Conservation (phyloP, 192 early-diverging fungal species). For the Coemansia sp. region DNA sequence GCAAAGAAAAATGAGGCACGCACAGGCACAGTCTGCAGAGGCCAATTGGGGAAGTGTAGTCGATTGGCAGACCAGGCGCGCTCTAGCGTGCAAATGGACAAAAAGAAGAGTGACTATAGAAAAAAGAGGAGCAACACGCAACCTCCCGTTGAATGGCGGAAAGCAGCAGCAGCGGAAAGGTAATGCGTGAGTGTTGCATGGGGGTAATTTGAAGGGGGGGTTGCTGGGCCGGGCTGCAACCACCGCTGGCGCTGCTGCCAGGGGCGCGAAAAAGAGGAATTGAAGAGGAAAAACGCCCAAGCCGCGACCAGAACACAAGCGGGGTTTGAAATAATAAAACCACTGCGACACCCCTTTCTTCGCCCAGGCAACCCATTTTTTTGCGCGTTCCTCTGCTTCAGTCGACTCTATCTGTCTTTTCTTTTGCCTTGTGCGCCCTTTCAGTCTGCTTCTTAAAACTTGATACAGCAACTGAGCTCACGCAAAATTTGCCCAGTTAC, state of each 20-base stretch:
- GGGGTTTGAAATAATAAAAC: constrained; percentile 24
- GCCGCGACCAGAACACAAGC: constrained; percentile 10
- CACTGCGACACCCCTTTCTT: not conserved
- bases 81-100: not conserved
- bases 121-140: constrained; percentile 1
- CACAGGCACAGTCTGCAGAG: not conserved
- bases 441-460: not conserved
- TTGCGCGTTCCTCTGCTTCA: not conserved
- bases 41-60: not conserved
- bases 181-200: constrained; percentile 5
- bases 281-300: constrained; percentile 1
- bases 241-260: not conserved
- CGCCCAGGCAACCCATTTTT: not conserved
- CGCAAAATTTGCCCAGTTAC: not conserved
- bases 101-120: not conserved
- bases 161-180: not conserved
- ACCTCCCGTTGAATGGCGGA: constrained; percentile 6
- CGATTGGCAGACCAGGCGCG: not conserved
- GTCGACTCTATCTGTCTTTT: not conserved
- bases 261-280: constrained; percentile 1
- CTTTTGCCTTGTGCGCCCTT: not conserved
- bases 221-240: not conserved
- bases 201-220: constrained; percentile 14
- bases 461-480: not conserved
- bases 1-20: not conserved